Conservation (phyloP, 345 rosid genomes). For the Gossypium turneri region DNA sequence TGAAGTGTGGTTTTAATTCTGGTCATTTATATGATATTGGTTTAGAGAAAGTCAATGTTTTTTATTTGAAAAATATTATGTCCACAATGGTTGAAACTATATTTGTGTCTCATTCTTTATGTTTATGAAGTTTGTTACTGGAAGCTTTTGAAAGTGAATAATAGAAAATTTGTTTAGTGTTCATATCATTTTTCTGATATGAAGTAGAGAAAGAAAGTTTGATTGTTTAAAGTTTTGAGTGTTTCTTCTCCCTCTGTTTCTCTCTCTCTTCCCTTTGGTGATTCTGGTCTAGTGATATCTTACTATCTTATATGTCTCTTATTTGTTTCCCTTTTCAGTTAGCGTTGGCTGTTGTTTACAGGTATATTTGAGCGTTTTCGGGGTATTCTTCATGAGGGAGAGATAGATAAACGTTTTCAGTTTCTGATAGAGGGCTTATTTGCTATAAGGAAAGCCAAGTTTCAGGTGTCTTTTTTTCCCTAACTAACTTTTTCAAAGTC, state of each 20-base stretch:
- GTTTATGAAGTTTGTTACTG: not conserved
- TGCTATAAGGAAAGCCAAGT: slow-evolving; percentile 77
- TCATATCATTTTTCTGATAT: not conserved
- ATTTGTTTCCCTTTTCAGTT: not conserved
- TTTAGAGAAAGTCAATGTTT: not conserved
- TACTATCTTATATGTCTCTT: not conserved
- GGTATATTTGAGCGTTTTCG: slow-evolving; percentile 93
- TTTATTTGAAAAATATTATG: not conserved
- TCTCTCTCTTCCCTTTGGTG: not conserved
- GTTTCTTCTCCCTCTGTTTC: not conserved
- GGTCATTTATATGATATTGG: not conserved
- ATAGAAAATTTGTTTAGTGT: not conserved
- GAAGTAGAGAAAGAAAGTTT: not conserved
- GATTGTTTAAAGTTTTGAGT: not conserved
- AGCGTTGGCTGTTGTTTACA: slow-evolving; percentile 25
- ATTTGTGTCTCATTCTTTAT: not conserved
- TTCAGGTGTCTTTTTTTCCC: slow-evolving; percentile 49
- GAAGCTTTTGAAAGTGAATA: not conserved
- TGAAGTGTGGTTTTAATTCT: not conserved
- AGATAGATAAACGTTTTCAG: no score
- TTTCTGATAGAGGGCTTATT: no score
- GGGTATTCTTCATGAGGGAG: no score
- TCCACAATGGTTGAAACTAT: not conserved
- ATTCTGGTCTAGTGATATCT: not conserved
- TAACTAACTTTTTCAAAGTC: not conserved